Evolutionary conservation across 2,329 filamentous ascomycete species (phyloP).

Genomic region (Colletotrichum destructivum): DNA sequence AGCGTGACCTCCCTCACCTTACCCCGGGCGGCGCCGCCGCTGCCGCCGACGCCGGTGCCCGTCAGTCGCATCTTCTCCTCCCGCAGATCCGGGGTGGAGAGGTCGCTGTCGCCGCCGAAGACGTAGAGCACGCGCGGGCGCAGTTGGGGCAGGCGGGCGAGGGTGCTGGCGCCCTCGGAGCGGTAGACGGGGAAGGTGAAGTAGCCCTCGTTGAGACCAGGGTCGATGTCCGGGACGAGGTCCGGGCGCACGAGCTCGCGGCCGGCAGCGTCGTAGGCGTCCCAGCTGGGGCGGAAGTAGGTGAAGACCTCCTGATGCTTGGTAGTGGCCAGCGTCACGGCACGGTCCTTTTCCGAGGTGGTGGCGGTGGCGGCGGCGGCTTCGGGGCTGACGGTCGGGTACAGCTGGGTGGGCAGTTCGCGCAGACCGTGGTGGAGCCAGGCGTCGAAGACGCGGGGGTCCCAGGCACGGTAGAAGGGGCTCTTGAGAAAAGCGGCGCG

Average conservation of each 20-base stretch:
- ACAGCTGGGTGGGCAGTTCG: conserved; percentile 75
- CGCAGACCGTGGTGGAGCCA: conserved; percentile 84
- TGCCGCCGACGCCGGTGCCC: conserved; percentile 77
- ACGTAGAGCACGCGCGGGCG: conserved; percentile 79
- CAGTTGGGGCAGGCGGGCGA: conserved; percentile 70
- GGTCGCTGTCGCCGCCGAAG: conserved; percentile 72
- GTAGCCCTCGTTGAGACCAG: conserved; percentile 53
- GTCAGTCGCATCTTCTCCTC: conserved; percentile 74
- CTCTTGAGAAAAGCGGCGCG: conserved; percentile 75
- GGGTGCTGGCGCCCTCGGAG: conserved; percentile 72
- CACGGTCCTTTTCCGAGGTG: conserved; percentile 48
- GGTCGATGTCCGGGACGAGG: conserved; percentile 62
- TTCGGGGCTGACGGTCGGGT: conserved; percentile 57
- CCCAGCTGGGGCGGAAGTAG: conserved; percentile 75
- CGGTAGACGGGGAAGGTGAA: conserved; percentile 74
- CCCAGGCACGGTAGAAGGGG: conserved; percentile 87
- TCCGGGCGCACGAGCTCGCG: conserved; percentile 57
- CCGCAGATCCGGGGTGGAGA: conserved; percentile 67
- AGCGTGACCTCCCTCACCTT: conserved; percentile 78
- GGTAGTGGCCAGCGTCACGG: conserved; percentile 82
- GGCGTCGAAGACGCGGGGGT: conserved; percentile 81
- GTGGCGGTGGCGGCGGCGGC: conserved; percentile 26
- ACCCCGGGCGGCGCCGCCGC: conserved; percentile 74
- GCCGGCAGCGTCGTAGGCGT: conserved; percentile 57
- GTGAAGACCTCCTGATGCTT: conserved; percentile 92